These are phyloP conservation scores for Exobasidium rhododendri DNA, from an alignment of 1,284 basidiomycete genomes.

Conservation along the genomic window DNA sequence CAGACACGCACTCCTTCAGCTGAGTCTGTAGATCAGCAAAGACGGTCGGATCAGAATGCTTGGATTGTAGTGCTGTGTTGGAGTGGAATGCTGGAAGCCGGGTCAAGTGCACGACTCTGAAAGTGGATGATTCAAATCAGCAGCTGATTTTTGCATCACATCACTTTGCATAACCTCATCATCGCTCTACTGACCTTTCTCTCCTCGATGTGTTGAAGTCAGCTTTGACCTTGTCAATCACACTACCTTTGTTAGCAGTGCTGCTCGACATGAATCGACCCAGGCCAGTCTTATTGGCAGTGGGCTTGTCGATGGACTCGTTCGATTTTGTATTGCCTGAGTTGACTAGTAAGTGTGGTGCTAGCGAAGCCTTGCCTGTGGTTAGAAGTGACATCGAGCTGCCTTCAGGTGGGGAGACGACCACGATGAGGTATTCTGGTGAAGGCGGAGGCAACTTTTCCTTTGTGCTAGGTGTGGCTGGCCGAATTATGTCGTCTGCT, in stretches of 20 bases:
- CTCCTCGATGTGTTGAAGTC: constrained; percentile 91
- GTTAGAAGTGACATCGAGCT: not conserved
- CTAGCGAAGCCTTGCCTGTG: constrained; percentile 16
- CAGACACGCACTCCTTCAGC: constrained; percentile 80
- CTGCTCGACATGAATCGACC: constrained; percentile 63
- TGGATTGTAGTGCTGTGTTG: constrained; percentile 61
- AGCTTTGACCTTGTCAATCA: constrained; percentile 83
- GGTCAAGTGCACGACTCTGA: constrained; percentile 25
- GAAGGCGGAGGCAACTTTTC: not conserved
- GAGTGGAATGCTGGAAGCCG: constrained; percentile 32
- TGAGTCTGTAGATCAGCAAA: constrained; percentile 87
- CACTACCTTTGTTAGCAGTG: constrained; percentile 74
- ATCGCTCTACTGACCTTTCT: constrained; percentile 61
- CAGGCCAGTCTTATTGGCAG: constrained; percentile 28
- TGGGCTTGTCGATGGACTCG: constrained; percentile 59
- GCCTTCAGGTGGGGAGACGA: constrained; percentile 42
- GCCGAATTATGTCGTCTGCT: not conserved
- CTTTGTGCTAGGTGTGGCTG: not conserved
- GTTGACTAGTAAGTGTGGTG: constrained; percentile 68
- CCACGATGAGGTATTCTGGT: constrained; percentile 50
- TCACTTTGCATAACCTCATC: not conserved
- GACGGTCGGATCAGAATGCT: constrained; percentile 65
- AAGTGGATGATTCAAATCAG: constrained; percentile 16
- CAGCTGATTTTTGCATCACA: not conserved
- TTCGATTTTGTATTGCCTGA: not conserved